Percentiles rank a stretch among this genome's conserved stretches.
These are phyloP conservation scores for Malbranchea cinnamomea DNA, from an alignment of 2,329 filamentous ascomycete genomes.

Conservation along the genomic window DNA sequence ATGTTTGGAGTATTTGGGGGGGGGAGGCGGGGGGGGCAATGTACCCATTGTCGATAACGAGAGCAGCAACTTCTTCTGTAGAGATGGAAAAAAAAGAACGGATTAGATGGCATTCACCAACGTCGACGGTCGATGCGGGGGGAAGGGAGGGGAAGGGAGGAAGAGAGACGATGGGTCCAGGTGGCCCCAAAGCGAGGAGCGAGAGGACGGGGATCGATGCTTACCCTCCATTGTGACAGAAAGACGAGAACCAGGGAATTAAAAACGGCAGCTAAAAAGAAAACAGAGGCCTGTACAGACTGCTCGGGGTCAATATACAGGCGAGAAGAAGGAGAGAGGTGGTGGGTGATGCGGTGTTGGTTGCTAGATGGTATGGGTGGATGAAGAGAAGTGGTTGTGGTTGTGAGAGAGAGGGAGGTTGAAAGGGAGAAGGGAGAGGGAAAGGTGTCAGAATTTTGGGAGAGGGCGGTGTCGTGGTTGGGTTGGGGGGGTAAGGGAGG, in stretches of 20 bases:
- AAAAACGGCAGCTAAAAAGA: constrained; percentile 20
- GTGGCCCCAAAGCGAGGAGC: constrained; percentile 17
- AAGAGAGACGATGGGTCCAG: constrained; percentile 10
- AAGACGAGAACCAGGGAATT: constrained; percentile 18
- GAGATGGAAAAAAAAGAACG: constrained; percentile 18
- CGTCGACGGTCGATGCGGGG: constrained; percentile 24
- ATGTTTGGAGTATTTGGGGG: constrained; percentile 21
- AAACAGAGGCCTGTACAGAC: constrained; percentile 8
- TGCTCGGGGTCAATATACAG: constrained; percentile 9
- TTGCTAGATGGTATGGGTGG: constrained; percentile 13
- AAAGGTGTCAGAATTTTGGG: constrained; percentile 6
- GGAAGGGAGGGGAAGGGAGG: constrained; percentile 10
- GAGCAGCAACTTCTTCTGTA: constrained; percentile 98
- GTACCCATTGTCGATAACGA: constrained; percentile 99
- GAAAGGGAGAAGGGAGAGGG: constrained; percentile 6
- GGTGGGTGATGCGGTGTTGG: constrained; percentile 17
- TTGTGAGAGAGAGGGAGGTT: constrained; percentile 7
- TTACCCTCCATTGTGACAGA: constrained; percentile 50
- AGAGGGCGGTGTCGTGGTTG: constrained; percentile 3
- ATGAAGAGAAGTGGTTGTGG: constrained; percentile 12
- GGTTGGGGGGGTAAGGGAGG: constrained; percentile 2
- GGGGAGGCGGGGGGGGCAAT: constrained; percentile 33
- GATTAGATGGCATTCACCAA: too few relatives aligned
- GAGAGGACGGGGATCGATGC: constrained; percentile 15
- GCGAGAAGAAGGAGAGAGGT: constrained; percentile 12